Conservation (phyloP, 148 eudicot genomes). For the Rheum nobile region DNA sequence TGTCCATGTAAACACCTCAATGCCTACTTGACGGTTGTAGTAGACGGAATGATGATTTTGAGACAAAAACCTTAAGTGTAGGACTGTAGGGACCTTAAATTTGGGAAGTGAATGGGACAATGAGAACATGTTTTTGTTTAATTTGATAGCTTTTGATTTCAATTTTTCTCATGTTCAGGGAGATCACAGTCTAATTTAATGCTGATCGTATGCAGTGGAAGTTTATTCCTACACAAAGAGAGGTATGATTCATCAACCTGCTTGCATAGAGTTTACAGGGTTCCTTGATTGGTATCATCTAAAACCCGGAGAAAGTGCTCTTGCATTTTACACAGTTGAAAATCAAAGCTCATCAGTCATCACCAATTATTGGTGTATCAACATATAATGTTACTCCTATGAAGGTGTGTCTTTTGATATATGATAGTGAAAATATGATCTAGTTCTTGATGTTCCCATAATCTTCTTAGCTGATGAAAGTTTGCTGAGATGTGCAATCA, state of each 20-base stretch:
- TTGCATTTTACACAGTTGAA: slow-evolving; percentile 98
- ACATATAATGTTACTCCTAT: slow-evolving; percentile 97
- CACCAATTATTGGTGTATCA: slow-evolving; percentile 82
- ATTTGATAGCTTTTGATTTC: not conserved
- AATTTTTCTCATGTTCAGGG: slow-evolving; percentile 29
- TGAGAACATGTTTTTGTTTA: not conserved
- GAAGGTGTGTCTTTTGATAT: slow-evolving; percentile 45
- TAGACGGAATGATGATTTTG: not conserved
- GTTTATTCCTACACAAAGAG: slow-evolving; percentile 84
- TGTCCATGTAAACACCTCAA: not conserved
- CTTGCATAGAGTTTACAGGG: not conserved
- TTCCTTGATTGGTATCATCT: not conserved
- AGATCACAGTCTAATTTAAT: slow-evolving; percentile 78
- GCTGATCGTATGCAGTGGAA: slow-evolving; percentile 99
- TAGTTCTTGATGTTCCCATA: not conserved
- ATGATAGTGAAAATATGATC: too few species aligned
- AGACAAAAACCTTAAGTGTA: not conserved
- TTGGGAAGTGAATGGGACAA: not conserved
- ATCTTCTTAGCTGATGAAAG: not conserved
- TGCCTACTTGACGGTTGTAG: not conserved
- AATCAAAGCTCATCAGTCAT: slow-evolving; percentile 70
- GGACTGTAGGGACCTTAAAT: not conserved
- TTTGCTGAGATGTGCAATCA: not conserved
- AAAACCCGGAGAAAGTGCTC: slow-evolving; percentile 94
- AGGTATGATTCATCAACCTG: slow-evolving; percentile 26